Percentiles rank a stretch among this genome's conserved stretches.
Evolutionary conservation across 768 basidiomycete species (phyloP).

Genomic region (Calocybe indica): DNA sequence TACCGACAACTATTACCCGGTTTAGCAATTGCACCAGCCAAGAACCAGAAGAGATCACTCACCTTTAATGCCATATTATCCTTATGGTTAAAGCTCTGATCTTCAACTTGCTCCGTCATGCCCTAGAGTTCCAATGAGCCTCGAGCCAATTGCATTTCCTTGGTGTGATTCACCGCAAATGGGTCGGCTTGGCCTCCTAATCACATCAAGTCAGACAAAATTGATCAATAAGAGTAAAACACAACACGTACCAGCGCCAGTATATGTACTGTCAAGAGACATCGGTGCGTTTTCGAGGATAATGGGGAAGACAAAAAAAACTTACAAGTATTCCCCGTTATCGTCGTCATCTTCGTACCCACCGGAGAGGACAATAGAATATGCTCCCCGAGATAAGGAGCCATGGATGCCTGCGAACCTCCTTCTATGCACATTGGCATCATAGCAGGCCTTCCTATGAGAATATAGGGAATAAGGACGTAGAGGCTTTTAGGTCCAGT

Average conservation of each 20-base stretch:
- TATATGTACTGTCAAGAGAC: slow-evolving; percentile 24
- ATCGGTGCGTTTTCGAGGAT: neutral
- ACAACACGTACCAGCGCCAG: slow-evolving; percentile 28
- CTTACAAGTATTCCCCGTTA: slow-evolving; percentile 31
- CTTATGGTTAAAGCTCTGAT: slow-evolving; percentile 29
- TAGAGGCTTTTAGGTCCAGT: neutral
- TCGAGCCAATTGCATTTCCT: neutral
- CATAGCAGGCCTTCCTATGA: slow-evolving; percentile 19
- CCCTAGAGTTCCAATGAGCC: slow-evolving; percentile 10
- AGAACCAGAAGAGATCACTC: neutral
- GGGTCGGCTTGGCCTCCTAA: slow-evolving; percentile 15
- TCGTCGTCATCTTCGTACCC: slow-evolving; percentile 37
- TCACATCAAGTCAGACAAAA: neutral
- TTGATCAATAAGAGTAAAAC: neutral
- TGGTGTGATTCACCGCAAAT: slow-evolving; percentile 9
- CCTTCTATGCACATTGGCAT: slow-evolving; percentile 20
- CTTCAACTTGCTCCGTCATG: slow-evolving; percentile 15
- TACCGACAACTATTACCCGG: slow-evolving; percentile 20
- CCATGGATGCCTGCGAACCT: slow-evolving; percentile 30
- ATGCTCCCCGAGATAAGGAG: slow-evolving; percentile 23
- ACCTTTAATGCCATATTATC: slow-evolving; percentile 29
- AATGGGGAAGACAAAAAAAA: neutral
- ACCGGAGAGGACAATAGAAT: slow-evolving; percentile 33
- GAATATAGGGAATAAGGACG: neutral
- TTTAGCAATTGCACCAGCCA: neutral